Percentiles rank a stretch among this genome's conserved stretches.
Evolutionary conservation across 2,329 filamentous ascomycete genomes (phyloP).

Genomic region (Diplocarpon rosae): DNA sequence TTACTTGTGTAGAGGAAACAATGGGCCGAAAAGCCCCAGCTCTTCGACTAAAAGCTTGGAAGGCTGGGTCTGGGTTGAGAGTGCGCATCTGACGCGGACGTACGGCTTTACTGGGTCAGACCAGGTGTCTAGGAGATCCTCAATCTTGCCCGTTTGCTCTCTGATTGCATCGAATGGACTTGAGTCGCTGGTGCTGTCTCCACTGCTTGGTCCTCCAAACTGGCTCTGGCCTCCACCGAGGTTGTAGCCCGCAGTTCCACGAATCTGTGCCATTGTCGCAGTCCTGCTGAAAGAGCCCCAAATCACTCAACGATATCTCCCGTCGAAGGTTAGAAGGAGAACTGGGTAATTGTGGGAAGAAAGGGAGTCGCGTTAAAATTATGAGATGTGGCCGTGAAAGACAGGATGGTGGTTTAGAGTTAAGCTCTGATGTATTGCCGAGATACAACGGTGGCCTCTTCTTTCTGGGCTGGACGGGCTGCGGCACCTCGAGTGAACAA

Average conservation of each 20-base stretch:
- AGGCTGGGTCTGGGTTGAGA: slow-evolving; percentile 8
- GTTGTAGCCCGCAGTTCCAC: slow-evolving; percentile 39
- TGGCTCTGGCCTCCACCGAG: slow-evolving; percentile 28
- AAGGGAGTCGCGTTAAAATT: background rate
- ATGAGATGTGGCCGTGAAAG: slow-evolving; percentile 1
- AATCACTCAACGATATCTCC: slow-evolving; percentile 8
- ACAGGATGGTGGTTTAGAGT: background rate
- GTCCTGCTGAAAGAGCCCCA: slow-evolving; percentile 23
- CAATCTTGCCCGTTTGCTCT: slow-evolving; percentile 95
- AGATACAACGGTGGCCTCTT: slow-evolving; percentile 6
- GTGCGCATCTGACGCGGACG: slow-evolving; percentile 30
- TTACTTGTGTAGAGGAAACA: background rate
- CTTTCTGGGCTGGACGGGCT: background rate
- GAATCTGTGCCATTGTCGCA: slow-evolving; percentile 44
- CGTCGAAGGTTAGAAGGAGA: background rate
- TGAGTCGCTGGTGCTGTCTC: slow-evolving; percentile 26
- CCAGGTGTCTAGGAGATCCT: slow-evolving; percentile 78
- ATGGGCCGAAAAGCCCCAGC: background rate
- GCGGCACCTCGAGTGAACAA: background rate
- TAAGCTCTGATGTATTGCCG: slow-evolving; percentile 5
- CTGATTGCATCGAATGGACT: slow-evolving; percentile 68
- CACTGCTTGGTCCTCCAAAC: slow-evolving; percentile 28
- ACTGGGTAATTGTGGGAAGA: background rate
- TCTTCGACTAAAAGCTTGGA: slow-evolving; percentile 1
- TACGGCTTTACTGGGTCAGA: slow-evolving; percentile 94